Base-by-base conservation (phyloP, 2,329 filamentous ascomycete genomes). In the Blastomyces silverae region DNA sequence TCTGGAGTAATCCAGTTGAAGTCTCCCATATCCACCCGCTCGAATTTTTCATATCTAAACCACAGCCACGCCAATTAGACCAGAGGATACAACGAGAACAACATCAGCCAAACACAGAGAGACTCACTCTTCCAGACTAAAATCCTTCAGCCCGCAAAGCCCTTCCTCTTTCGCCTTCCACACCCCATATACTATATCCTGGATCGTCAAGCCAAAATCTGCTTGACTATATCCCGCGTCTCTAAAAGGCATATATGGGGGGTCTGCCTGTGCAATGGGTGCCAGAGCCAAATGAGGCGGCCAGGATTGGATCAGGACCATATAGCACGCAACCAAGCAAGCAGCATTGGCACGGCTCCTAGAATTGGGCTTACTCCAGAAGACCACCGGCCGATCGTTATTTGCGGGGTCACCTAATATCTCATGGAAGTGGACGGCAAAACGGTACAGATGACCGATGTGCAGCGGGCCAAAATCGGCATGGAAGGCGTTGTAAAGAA, bases 1-100 rank as follows among this genome's bases (percentile, higher is more conserved):
- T 92, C 83, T 10, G 93, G 92, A 6, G 92, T 96, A 66, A 99
- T 85, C 94, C 94, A 99, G 85, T 99, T 99, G 88, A 99, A 99
- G 79, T 99, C 94, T 68, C 94, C 94, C 82, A 97, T 92, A 76
- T 99, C 94, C 25, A 99, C 94, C 65, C 94, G 86, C 80, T 99
- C 94, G 72, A 86, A 99, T 75, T 86, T 89, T 79, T 99, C 94
- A 76, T 99, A 99, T 67, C 84, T 87, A 65, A 13, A 48, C 64
- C 48, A 50, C 56, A 64, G 42, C 64, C 62, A 64, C 22, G 55
- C 56, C 55, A 61, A 60, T 28, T 62, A 44, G 42, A 48, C 28
- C 17, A n/a, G 11, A 56, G 15, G 8, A 20, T 48, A 13, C 11
- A 2, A 39, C 11, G 37, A 34, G 3, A 28, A 2, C 20, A 13